Conservation (phyloP, 108 stramenopile genomes). For the Skeletonema potamos region DNA sequence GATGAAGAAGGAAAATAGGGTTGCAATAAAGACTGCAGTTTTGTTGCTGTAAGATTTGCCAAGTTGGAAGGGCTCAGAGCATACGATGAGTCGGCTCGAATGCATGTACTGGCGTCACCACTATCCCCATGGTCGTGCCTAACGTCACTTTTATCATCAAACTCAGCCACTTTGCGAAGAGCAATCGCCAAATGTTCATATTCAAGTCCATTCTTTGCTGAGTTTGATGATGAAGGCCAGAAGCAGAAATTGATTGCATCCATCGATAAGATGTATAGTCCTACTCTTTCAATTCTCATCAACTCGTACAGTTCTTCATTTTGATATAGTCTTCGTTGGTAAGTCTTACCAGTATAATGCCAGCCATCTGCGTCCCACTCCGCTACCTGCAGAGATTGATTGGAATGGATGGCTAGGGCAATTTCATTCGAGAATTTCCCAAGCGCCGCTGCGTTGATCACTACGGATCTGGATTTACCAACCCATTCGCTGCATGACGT, state of each 20-base stretch:
- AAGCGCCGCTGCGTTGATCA: conserved; percentile 33
- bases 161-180: conserved; percentile 70
- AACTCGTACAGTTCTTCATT: conserved; percentile 7
- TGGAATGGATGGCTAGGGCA: conserved; percentile 13
- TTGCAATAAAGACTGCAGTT: conserved; percentile 44
- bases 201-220: conserved; percentile 60
- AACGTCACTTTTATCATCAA: conserved; percentile 42
- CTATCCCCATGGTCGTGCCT: background rate
- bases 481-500: conserved; percentile 36
- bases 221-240: conserved; percentile 63
- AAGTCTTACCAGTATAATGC: conserved; percentile 72
- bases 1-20: conserved; percentile 39
- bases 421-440: conserved; percentile 32
- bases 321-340: conserved; percentile 19
- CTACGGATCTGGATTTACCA: conserved; percentile 12
- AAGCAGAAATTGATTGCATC: conserved; percentile 97
- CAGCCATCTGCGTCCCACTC: conserved; percentile 89
- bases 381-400: conserved; percentile 29
- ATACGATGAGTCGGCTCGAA: conserved; percentile 43
- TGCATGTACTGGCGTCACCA: background rate
- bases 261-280: conserved; percentile 82
- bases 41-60: conserved; percentile 44
- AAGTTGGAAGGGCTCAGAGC: conserved; percentile 62
- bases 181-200: conserved; percentile 87
- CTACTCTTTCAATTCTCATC: conserved; percentile 68